Percentiles rank a stretch among this genome's conserved stretches.
These are phyloP conservation scores for Paecilomyces fulvus DNA, from an alignment of 2,329 filamentous ascomycete species.

Conservation along the genomic window DNA sequence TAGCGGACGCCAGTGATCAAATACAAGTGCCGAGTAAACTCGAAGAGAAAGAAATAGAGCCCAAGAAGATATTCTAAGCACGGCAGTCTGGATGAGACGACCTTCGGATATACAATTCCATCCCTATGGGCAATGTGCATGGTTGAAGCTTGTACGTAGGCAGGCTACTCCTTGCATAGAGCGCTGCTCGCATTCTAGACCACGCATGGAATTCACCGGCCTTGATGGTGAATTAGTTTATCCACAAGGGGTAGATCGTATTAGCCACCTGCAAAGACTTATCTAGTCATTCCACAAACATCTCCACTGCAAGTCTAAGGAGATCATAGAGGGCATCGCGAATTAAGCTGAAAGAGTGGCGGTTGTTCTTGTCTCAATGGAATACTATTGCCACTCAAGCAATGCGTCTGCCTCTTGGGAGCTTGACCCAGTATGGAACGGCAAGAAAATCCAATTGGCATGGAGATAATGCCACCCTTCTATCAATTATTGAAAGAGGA, in stretches of 20 bases:
- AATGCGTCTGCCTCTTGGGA: not conserved
- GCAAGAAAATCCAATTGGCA: too few species aligned
- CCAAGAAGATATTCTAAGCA: not conserved
- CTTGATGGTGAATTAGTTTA: not conserved
- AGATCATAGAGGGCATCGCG: too few species aligned
- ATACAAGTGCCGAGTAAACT: not conserved
- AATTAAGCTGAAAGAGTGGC: not conserved
- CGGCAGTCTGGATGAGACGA: not conserved
- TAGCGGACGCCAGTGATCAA: not conserved
- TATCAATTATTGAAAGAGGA: too few species aligned
- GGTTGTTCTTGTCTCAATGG: not conserved
- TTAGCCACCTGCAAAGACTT: not conserved
- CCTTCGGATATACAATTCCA: not conserved
- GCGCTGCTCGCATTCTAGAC: not conserved
- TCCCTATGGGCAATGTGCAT: not conserved
- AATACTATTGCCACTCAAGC: not conserved
- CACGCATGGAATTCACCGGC: not conserved
- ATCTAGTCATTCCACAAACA: not conserved
- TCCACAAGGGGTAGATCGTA: not conserved
- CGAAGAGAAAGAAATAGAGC: not conserved
- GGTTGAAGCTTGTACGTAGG: not conserved
- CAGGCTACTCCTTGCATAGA: not conserved
- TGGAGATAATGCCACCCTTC: too few species aligned
- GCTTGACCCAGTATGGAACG: too few species aligned
- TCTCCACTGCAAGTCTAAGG: not conserved